Percentiles rank a stretch among this genome's conserved stretches.
Conservation (phyloP, 768 basidiomycete genomes). For the Mycena albidolilacea region DNA sequence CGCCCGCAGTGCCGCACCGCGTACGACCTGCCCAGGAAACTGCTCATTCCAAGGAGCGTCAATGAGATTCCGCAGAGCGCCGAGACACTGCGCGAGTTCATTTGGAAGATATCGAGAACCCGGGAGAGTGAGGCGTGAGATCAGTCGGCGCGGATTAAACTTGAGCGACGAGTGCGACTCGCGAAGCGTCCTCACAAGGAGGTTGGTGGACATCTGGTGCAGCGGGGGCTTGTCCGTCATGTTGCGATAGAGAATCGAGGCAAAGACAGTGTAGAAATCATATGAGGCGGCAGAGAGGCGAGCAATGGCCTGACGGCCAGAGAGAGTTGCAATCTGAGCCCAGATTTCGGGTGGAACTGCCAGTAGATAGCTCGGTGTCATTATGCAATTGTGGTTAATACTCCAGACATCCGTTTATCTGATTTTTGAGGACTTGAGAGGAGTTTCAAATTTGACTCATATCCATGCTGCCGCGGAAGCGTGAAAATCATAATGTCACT, state of each 20-base stretch:
- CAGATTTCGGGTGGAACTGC: constrained; percentile 19
- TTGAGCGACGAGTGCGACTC: neutral
- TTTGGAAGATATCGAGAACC: neutral
- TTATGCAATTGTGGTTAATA: too few species aligned
- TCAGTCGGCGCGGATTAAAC: neutral
- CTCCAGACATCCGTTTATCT: too few species aligned
- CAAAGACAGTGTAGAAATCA: constrained; percentile 1
- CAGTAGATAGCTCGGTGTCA: neutral
- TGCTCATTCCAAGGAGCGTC: neutral
- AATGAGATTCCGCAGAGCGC: neutral
- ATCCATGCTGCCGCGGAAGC: too few species aligned
- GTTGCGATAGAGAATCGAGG: neutral
- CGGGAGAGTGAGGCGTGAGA: neutral
- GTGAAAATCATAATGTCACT: too few species aligned
- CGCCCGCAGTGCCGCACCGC: neutral
- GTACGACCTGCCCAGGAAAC: neutral
- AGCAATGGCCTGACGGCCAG: neutral
- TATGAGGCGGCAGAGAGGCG: constrained; percentile 11
- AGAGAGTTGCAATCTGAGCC: neutral
- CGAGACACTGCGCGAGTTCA: neutral
- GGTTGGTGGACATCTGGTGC: neutral
- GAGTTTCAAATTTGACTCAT: too few species aligned
- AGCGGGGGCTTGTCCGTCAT: neutral
- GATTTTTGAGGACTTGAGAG: too few species aligned
- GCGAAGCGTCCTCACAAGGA: constrained; percentile 1